Percentiles rank a stretch among this genome's conserved stretches.
phyloP scores from a whole-genome alignment of 441 rosid species.

The Aleurites moluccanus region DNA sequence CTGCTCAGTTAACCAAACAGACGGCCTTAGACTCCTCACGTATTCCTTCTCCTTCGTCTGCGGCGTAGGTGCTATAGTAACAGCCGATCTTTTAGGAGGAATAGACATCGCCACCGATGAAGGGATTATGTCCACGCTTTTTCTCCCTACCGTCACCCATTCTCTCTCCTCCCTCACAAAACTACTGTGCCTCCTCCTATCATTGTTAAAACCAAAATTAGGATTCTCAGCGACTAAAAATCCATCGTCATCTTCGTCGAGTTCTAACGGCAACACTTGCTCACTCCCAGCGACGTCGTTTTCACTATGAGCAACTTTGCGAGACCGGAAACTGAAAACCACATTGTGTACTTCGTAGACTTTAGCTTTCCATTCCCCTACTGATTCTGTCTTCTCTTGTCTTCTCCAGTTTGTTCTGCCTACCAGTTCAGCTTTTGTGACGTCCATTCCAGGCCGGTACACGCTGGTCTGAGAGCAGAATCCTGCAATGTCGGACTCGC shows the following conservation, averaged over 20 bases:
- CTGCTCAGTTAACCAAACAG: conserved; percentile 92
- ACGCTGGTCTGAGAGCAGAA: conserved; percentile 68
- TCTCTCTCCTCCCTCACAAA: conserved; percentile 84
- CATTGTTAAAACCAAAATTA: conserved; percentile 37
- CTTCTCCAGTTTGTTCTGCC: conserved; percentile 77
- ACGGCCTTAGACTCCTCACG: conserved; percentile 72
- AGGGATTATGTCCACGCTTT: conserved; percentile 78
- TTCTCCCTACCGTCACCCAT: conserved; percentile 70
- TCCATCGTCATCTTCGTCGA: conserved; percentile 95
- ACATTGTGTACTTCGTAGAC: conserved; percentile 79
- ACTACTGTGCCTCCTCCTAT: conserved; percentile 84
- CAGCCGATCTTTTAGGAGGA: conserved; percentile 42
- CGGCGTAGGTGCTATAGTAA: conserved; percentile 41
- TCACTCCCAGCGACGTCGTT: conserved; percentile 68
- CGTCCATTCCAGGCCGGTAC: conserved; percentile 90
- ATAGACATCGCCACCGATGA: conserved; percentile 38
- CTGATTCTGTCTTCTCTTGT: conserved; percentile 68
- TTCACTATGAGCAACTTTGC: conserved; percentile 54
- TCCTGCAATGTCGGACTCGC: conserved; percentile 59
- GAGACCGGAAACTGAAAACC: conserved; percentile 68
- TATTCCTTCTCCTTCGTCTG: conserved; percentile 87
- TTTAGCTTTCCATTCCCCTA: conserved; percentile 87
- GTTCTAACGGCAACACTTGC: conserved; percentile 76
- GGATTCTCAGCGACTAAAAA: conserved; percentile 92
- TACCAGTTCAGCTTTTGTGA: conserved; percentile 74